Percentiles rank a stretch among this genome's conserved stretches.
These are phyloP conservation scores for Diaporthe longicolla DNA, from an alignment of 2,329 filamentous ascomycete species.

Conservation along the genomic window DNA sequence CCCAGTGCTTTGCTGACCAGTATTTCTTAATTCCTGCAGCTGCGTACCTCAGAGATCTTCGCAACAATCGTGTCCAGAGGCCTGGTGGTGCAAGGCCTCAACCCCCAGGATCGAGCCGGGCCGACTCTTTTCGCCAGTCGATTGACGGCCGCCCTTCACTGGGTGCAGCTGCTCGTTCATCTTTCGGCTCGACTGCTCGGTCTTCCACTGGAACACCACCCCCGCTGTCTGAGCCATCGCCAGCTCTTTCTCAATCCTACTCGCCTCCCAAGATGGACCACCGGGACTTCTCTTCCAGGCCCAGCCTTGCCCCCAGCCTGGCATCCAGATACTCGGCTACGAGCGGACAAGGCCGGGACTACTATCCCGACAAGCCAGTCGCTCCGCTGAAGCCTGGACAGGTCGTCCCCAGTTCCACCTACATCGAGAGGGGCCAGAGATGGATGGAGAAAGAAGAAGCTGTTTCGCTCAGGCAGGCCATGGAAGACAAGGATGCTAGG, in stretches of 20 bases:
- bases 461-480: slow-evolving; percentile 76
- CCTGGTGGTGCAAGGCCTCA: slow-evolving; percentile 80
- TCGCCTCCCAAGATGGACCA: slow-evolving; percentile 43
- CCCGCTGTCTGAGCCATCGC: slow-evolving; percentile 46
- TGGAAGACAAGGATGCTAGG: slow-evolving; percentile 79
- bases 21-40: slow-evolving; percentile 60
- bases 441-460: slow-evolving; percentile 89
- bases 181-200: slow-evolving; percentile 53
- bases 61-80: slow-evolving; percentile 75
- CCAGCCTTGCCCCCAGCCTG: slow-evolving; percentile 62
- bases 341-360: slow-evolving; percentile 63
- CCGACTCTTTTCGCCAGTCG: slow-evolving; percentile 53
- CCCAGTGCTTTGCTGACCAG: slow-evolving; percentile 41
- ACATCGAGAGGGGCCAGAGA: slow-evolving; percentile 80
- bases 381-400: slow-evolving; percentile 69
- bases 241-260: slow-evolving; percentile 40
- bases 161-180: slow-evolving; percentile 50
- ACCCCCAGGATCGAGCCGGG: slow-evolving; percentile 53
- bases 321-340: slow-evolving; percentile 65
- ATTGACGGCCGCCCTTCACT: slow-evolving; percentile 48
- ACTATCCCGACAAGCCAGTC: slow-evolving; percentile 61
- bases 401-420: slow-evolving; percentile 75
- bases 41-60: slow-evolving; percentile 78
- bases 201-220: slow-evolving; percentile 46
- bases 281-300: slow-evolving; percentile 48